phyloP scores from a whole-genome alignment of 139 green algal genomes.

The Tetratostichococcus sp. region DNA sequence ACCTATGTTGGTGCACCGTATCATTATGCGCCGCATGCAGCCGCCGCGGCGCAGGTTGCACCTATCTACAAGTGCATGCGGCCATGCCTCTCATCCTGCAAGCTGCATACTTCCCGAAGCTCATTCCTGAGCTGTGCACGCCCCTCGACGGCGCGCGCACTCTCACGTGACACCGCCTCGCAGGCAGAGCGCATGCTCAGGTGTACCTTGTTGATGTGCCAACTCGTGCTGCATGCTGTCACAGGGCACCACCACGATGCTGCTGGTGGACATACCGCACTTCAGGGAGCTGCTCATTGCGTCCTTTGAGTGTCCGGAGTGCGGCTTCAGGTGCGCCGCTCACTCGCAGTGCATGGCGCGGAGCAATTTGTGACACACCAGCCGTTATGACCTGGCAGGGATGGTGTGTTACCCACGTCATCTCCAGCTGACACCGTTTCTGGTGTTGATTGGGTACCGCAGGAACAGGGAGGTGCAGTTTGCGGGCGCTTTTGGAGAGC shows the following conservation, averaged over 20 bases:
- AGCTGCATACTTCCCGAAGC: too few species aligned
- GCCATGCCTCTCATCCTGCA: too few species aligned
- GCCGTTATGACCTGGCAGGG: too few species aligned
- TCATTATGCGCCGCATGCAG: too few species aligned
- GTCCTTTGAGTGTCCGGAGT: constrained; percentile 62
- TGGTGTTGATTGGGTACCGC: not conserved
- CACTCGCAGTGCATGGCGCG: too few species aligned
- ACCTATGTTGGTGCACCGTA: not conserved
- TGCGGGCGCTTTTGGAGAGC: constrained; percentile 34
- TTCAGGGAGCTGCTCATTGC: constrained; percentile 54
- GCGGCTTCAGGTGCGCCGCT: constrained; percentile 28
- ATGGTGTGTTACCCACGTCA: constrained; percentile 4
- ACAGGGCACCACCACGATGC: constrained; percentile 46
- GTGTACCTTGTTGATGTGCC: not conserved
- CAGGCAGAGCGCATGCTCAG: too few species aligned
- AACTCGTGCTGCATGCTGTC: not conserved
- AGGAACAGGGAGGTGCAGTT: constrained; percentile 66
- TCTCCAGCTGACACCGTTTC: not conserved
- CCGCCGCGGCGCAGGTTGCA: too few species aligned
- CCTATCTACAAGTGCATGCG: too few species aligned
- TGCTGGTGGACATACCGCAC: constrained; percentile 51
- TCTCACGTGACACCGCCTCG: too few species aligned
- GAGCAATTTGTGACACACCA: too few species aligned
- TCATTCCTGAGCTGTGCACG: too few species aligned
- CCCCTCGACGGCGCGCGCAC: too few species aligned